Conservation (phyloP, 2,329 filamentous ascomycete species). For the Lecanicillium sp. region DNA sequence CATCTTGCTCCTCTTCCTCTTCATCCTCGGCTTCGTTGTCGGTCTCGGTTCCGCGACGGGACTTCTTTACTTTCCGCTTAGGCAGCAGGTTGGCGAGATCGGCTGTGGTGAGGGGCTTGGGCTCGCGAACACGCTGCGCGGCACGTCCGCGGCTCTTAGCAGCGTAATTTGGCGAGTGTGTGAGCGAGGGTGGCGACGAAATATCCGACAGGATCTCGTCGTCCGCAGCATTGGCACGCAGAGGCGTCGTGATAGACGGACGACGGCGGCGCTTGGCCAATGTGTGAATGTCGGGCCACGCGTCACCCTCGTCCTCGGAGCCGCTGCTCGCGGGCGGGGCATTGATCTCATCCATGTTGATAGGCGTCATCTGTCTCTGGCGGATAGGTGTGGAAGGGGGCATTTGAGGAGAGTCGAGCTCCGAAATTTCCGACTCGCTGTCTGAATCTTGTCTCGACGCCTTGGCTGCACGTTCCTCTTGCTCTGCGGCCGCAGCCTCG, state of each 20-base stretch:
- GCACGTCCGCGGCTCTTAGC: constrained; percentile 25
- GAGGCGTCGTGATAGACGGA: constrained; percentile 31
- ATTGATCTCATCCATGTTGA: constrained; percentile 43
- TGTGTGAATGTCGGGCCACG: constrained; percentile 48
- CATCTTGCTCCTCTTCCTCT: constrained; percentile 33
- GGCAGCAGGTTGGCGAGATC: constrained; percentile 50
- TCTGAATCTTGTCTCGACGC: constrained; percentile 15
- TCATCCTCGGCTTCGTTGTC: constrained; percentile 44
- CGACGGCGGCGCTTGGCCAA: constrained; percentile 42
- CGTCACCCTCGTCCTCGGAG: constrained; percentile 36
- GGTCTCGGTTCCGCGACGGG: constrained; percentile 33
- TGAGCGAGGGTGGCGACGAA: constrained; percentile 60
- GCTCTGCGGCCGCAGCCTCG: constrained; percentile 25
- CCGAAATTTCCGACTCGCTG: constrained; percentile 35
- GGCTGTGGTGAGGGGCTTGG: constrained; percentile 45
- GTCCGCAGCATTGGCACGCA: constrained; percentile 25
- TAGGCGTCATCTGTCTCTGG: constrained; percentile 35
- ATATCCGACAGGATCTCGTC: constrained; percentile 41
- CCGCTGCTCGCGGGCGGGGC: constrained; percentile 52
- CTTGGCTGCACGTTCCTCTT: constrained; percentile 11
- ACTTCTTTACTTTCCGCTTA: constrained; percentile 40
- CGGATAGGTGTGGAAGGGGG: constrained; percentile 21
- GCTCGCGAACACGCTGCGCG: constrained; percentile 25
- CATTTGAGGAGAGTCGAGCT: constrained; percentile 31
- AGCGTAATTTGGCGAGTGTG: constrained; percentile 56